Conservation (phyloP, 768 basidiomycete genomes). For the Lyophyllum decastes region DNA sequence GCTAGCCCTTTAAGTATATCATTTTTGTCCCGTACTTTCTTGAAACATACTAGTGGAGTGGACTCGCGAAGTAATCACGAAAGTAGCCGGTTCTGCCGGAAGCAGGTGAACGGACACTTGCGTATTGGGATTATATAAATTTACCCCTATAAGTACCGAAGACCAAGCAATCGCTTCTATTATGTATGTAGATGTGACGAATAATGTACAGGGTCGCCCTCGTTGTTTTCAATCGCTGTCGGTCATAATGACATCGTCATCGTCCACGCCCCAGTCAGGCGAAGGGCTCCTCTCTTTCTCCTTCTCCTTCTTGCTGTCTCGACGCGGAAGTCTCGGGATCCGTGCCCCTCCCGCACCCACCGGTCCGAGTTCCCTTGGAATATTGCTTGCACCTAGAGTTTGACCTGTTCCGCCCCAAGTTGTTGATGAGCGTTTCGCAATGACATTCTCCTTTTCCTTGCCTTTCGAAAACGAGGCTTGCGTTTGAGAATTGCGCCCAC, state of each 20-base stretch:
- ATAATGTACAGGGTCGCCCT: slow-evolving; percentile 15
- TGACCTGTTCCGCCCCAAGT: slow-evolving; percentile 52
- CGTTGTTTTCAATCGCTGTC: slow-evolving; percentile 63
- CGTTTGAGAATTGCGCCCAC: slow-evolving; percentile 42
- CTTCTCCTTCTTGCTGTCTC: slow-evolving; percentile 38
- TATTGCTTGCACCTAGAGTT: slow-evolving; percentile 42
- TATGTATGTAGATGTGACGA: slow-evolving; percentile 4
- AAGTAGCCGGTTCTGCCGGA: no score
- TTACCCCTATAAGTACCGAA: no score
- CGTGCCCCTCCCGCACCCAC: slow-evolving; percentile 59
- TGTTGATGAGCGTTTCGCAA: slow-evolving; percentile 34
- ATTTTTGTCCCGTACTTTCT: no score
- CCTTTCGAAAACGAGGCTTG: slow-evolving; percentile 40
- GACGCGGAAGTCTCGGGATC: slow-evolving; percentile 44
- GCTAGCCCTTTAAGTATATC: no score
- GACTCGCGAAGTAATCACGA: no score
- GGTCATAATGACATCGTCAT: slow-evolving; percentile 82
- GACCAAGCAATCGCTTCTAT: background rate
- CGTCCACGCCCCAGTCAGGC: slow-evolving; percentile 85
- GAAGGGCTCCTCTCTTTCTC: slow-evolving; percentile 59
- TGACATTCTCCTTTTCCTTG: slow-evolving; percentile 49
- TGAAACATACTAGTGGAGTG: no score
- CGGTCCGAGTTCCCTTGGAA: slow-evolving; percentile 39
- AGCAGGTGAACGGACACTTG: no score
- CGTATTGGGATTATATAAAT: no score